Conservation (phyloP, 768 basidiomycete species). For the Tubosaeta sp. region DNA sequence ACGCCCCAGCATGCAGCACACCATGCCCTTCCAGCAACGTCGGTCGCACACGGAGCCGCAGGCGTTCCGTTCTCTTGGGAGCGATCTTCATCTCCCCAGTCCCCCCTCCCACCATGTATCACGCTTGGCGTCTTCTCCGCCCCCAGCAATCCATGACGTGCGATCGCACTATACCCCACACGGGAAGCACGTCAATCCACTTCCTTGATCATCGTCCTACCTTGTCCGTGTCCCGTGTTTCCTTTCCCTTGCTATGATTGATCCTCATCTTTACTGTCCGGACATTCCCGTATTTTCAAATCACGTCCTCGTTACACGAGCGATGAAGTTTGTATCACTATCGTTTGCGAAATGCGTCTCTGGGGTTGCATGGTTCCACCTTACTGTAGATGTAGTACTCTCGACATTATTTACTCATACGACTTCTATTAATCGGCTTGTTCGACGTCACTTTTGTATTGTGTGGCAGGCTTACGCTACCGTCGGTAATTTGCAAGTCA, state of each 20-base stretch:
- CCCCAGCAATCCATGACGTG: conserved; percentile 34
- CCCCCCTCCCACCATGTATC: conserved; percentile 38
- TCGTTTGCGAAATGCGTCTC: conserved; percentile 20
- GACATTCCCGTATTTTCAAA: conserved; percentile 29
- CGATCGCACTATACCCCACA: conserved; percentile 36
- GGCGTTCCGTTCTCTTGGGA: conserved; percentile 43
- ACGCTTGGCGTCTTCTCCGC: conserved; percentile 43
- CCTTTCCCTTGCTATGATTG: conserved; percentile 16
- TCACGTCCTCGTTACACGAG: conserved; percentile 19
- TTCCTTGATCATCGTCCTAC: conserved; percentile 36
- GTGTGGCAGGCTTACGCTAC: conserved; percentile 22
- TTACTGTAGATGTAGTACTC: conserved; percentile 34
- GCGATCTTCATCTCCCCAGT: conserved; percentile 49
- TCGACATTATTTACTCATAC: conserved; percentile 31
- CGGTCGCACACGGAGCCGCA: conserved; percentile 57
- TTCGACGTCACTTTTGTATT: conserved; percentile 17
- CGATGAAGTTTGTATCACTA: conserved; percentile 33
- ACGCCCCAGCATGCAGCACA: conserved; percentile 39
- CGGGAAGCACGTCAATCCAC: conserved; percentile 45
- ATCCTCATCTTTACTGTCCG: conserved; percentile 19
- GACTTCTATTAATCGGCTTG: conserved; percentile 25
- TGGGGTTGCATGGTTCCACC: conserved; percentile 20
- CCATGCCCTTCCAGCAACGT: conserved; percentile 51
- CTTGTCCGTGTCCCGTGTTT: conserved; percentile 14
- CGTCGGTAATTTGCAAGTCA: conserved; percentile 19